phyloP scores from a whole-genome alignment of 139 green algal genomes.

The Coccomyxa sp. region DNA sequence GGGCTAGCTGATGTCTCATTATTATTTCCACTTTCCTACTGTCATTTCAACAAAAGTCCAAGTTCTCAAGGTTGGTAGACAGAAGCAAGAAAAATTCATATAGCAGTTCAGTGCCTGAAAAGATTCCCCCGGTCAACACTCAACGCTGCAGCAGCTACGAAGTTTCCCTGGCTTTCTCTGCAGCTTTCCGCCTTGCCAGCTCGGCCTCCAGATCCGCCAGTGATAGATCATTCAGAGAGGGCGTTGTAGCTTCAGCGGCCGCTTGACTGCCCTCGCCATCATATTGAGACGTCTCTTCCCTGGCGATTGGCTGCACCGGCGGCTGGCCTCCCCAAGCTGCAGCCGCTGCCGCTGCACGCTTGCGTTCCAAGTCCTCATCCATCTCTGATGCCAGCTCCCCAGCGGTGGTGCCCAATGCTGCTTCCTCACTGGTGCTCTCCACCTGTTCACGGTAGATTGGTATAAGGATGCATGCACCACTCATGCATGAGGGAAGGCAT shows the following conservation, averaged over 20 bases:
- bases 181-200: constrained; percentile 42
- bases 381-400: constrained; percentile 1
- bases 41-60: too few relatives aligned
- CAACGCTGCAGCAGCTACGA: too few relatives aligned
- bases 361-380: constrained; percentile 79
- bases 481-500: background rate
- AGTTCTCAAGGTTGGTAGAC: too few relatives aligned
- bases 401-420: background rate
- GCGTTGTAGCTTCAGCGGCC: background rate
- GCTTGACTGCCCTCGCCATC: background rate
- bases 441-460: background rate
- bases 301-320: background rate
- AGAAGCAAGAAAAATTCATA: too few relatives aligned
- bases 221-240: background rate
- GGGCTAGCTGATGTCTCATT: too few relatives aligned
- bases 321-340: constrained; percentile 62
- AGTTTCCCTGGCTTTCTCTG: too few relatives aligned
- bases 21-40: too few relatives aligned
- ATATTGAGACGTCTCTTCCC: constrained; percentile 25
- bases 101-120: too few relatives aligned
- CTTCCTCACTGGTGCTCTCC: background rate
- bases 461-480: background rate
- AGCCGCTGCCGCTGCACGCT: constrained; percentile 64
- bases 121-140: too few relatives aligned
- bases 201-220: constrained; percentile 77